Base-by-base conservation (phyloP, 2,329 filamentous ascomycete species). In the Aspergillus japonicus region DNA sequence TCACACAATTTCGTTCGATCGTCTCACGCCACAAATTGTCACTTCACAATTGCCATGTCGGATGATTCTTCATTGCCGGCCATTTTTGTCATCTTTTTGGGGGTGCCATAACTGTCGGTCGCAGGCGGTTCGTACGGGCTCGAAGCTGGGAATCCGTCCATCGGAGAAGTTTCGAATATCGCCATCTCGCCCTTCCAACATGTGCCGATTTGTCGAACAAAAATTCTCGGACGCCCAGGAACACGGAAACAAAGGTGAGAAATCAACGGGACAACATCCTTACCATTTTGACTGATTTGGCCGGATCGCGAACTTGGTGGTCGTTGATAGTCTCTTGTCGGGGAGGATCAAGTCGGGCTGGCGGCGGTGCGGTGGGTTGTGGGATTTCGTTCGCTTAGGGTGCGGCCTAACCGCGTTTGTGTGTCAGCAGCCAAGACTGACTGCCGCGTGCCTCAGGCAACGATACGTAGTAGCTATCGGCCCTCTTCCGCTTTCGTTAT, bases 281-380 rank as follows among this genome's bases (percentile, higher is more conserved):
- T 79, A 79, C 77, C 77, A 79, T 79, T 77, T 78, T 79, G 76
- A 77, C 76, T 76, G 75, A 75, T 67, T 76, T 77, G 73, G 72
- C 76, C 76, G 76, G 76, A 71, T 77, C 73, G 71, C 72, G 71
- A 70, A 69, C 67, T 68, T 73, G 73, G 69, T 73, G 73, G 73
- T 77, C 74, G 76, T 73, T 75, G 69, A 70, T 71, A 70, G 71
- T 73, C 70, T 69, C 70, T 75, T 73, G 73, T 75, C 72, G 71
- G 68, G 73, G 71, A 70, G 66, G 71, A 69, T 68, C 69, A 61
- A 69, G 69, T 67, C 68, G 66, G 66, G 69, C 66, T 68, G 67
- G 67, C 64, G 61, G 70, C 71, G 71, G 71, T 66, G 67, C 64
- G 61, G 70, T 72, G 71, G 71, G 72, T 76, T 77, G 75, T 77